Evolutionary conservation across 1,284 basidiomycete genomes (phyloP), one percentile per base, ranked within the genome.

Genomic region (Sanghuangporus baumii): DNA sequence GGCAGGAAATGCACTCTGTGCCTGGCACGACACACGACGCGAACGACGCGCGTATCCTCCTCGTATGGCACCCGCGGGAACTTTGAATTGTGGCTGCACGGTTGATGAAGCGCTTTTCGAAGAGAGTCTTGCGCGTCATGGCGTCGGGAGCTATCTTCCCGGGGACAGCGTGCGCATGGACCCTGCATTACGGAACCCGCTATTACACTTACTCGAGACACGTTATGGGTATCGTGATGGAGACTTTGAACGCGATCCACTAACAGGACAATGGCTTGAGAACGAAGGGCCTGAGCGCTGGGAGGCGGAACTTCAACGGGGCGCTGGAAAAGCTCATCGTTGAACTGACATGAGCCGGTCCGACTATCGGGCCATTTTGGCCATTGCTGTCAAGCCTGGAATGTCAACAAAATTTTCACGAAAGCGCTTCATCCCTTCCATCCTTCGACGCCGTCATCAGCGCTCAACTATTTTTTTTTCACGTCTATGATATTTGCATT

Each of bases 101-200:
- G 83, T 80, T 70, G 88, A 90, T 52, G 86, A 93, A 72, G 90
- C 91, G 14, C 81, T 93, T 12, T 93, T 93, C 70, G 90, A 93
- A 70, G 90, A 93, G 74, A 89, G 86, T 68, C 79, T 93, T 8
- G 73, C 90, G 14, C 83, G 89, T 16, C 88, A 92, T 66, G 79
- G 78, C 11, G 88, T 93, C 14, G 91, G 90, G 34, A 87, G 86
- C 71, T 92, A 91, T 69, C 83, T 85, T 66, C 91, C 90, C 0
- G 91, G 91, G 56, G 91, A 93, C 72, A 87, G 73, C 64, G 91
- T 92, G 55, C 86, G 90, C 68, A 93, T 93, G 90, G 91, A 93
- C 68, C 91, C 91, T 9, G 88, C 87, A 41, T 75, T 93, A 61
- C 82, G 90, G 52, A 91, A 92, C 66, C 88, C 89, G 41, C 79